phyloP scores from a whole-genome alignment of 1,284 basidiomycete species.

The Ganoderma lucidum region DNA sequence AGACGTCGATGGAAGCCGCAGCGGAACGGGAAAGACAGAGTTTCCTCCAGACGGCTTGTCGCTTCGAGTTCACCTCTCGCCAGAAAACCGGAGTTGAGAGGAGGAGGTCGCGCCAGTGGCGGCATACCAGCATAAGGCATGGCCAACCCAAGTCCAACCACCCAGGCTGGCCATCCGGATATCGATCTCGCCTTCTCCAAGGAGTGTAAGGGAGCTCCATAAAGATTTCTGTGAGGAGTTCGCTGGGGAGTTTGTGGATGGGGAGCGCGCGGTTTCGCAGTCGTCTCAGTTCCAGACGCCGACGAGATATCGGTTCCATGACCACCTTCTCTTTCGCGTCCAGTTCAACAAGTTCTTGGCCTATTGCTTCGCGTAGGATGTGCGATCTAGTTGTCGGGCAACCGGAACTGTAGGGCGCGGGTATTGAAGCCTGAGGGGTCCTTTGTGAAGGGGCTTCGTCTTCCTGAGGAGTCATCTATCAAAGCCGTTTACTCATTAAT shows the following conservation, averaged over 20 bases:
- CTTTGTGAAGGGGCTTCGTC: too few species aligned
- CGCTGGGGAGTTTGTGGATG: not conserved
- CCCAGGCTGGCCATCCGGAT: too few species aligned
- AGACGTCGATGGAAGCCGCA: not conserved
- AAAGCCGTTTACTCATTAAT: too few species aligned
- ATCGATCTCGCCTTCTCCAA: too few species aligned
- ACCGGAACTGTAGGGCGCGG: too few species aligned
- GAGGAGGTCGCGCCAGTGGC: slow-evolving; percentile 5
- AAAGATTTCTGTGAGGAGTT: not conserved
- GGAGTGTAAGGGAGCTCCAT: not conserved
- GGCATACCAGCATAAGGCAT: slow-evolving; percentile 18
- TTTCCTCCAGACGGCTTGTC: not conserved
- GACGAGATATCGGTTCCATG: not conserved
- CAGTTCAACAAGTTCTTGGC: not conserved
- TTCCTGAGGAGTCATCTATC: too few species aligned
- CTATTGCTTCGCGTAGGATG: too few species aligned
- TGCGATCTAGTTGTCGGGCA: too few species aligned
- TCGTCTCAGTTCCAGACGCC: not conserved
- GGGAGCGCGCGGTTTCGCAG: not conserved
- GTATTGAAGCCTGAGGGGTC: too few species aligned
- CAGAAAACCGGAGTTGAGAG: slow-evolving; percentile 14
- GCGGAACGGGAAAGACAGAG: not conserved
- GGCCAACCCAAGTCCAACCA: too few species aligned
- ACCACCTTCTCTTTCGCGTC: not conserved
- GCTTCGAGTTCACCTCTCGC: not conserved